phyloP scores from a whole-genome alignment of 2,329 filamentous ascomycete species.

The Exophiala spinifera region DNA sequence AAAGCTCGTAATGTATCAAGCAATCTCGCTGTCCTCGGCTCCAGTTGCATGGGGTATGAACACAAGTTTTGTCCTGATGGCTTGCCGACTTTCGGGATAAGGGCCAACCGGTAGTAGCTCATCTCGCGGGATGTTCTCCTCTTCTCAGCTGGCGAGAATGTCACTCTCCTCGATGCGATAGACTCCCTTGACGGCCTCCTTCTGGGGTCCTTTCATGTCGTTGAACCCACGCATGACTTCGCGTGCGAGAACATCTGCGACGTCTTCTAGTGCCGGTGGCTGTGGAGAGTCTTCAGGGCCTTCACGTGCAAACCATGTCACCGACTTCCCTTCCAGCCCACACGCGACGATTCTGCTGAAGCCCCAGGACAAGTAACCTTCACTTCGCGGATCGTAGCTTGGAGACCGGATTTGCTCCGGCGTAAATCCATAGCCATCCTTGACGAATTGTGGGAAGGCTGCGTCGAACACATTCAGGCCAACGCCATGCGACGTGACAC shows the following conservation, averaged over 20 bases:
- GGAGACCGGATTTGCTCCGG: constrained; percentile 2
- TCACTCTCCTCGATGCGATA: constrained; percentile 39
- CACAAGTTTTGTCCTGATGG: too few relatives aligned
- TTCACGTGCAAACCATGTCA: constrained; percentile 69
- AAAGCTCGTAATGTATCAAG: too few relatives aligned
- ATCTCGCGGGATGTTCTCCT: not conserved
- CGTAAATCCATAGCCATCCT: constrained; percentile 10
- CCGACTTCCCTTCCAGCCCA: constrained; percentile 73
- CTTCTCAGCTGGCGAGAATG: constrained; percentile 18
- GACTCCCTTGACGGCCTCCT: constrained; percentile 34
- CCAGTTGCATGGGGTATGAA: too few relatives aligned
- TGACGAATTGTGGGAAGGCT: constrained; percentile 47
- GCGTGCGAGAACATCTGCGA: constrained; percentile 36
- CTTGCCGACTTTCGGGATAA: too few relatives aligned
- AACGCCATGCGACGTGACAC: constrained; percentile 80
- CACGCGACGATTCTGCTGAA: constrained; percentile 78
- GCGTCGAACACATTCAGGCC: constrained; percentile 58
- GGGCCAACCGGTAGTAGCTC: too few relatives aligned
- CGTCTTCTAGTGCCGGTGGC: constrained; percentile 31
- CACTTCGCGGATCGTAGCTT: constrained; percentile 9
- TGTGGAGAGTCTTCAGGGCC: constrained; percentile 17
- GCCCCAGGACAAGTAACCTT: constrained; percentile 52
- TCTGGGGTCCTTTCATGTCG: constrained; percentile 29
- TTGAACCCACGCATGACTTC: constrained; percentile 33
- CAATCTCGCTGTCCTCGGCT: too few relatives aligned